Conservation (phyloP, 305 asterid genomes). For the Fraxinus sp. region DNA sequence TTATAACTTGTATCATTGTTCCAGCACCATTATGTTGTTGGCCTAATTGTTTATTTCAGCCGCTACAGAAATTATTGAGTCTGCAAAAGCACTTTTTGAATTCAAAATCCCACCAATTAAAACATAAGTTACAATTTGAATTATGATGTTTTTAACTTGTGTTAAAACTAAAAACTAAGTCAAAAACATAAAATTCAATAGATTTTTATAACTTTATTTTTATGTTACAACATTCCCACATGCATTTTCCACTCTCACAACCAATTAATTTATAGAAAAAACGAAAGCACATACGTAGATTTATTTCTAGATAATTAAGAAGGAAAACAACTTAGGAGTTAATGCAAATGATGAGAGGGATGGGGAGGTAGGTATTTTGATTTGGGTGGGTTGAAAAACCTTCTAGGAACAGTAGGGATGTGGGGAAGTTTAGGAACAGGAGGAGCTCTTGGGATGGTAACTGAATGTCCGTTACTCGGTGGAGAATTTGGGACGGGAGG, state of each 20-base stretch:
- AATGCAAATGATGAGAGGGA: neutral
- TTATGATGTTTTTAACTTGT: no score
- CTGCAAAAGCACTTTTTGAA: no score
- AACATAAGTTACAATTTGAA: no score
- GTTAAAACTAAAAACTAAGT: no score
- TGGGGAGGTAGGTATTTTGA: conserved; percentile 33
- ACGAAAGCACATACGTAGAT: neutral
- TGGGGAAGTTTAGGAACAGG: conserved; percentile 57
- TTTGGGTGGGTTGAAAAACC: conserved; percentile 44
- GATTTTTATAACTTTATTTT: no score
- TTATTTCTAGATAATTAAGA: neutral
- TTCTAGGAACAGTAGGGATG: conserved; percentile 43
- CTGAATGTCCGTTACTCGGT: conserved; percentile 22
- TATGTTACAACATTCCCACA: neutral
- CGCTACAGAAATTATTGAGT: no score
- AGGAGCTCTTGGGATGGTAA: conserved; percentile 55
- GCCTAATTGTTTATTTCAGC: no score
- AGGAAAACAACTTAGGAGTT: neutral
- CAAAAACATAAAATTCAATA: no score
- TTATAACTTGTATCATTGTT: no score
- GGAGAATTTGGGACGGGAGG: conserved; percentile 25
- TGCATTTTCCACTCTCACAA: neutral
- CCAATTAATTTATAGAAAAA: neutral
- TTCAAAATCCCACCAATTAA: no score
- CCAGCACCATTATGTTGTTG: no score